These are phyloP conservation scores for Myxozyma vanderwaltii DNA, from an alignment of 805 yeast species.

Conservation along the genomic window DNA sequence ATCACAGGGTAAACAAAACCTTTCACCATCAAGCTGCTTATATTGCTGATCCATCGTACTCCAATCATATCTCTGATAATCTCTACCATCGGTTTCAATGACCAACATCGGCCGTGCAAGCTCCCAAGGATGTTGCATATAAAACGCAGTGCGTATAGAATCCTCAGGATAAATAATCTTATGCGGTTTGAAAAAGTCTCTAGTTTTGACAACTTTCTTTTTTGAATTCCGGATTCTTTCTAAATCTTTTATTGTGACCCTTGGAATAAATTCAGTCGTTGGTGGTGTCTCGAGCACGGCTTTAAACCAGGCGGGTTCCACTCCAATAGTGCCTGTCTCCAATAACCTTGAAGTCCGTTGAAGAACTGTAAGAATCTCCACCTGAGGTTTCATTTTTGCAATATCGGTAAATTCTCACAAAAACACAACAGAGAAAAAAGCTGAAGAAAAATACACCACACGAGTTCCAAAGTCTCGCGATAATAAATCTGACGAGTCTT, in stretches of 20 bases:
- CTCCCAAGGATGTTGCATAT: conserved; percentile 98
- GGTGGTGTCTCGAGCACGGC: conserved; percentile 87
- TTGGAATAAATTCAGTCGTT: conserved; percentile 47
- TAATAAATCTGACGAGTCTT: neutral
- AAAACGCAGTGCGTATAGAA: conserved; percentile 76
- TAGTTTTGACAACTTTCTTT: conserved; percentile 44
- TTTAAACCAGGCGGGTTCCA: conserved; percentile 80
- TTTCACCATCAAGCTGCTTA: conserved; percentile 85
- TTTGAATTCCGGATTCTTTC: conserved; percentile 33
- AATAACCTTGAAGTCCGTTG: conserved; percentile 76
- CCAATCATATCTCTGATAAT: conserved; percentile 67
- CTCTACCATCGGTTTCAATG: conserved; percentile 72
- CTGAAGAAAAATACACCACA: neutral
- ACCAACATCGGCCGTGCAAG: conserved; percentile 83
- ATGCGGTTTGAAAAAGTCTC: conserved; percentile 53
- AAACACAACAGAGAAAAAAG: neutral
- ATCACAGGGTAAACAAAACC: conserved; percentile 13
- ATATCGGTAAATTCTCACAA: neutral
- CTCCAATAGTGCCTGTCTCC: conserved; percentile 56
- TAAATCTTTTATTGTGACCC: conserved; percentile 32
- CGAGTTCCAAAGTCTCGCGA: neutral
- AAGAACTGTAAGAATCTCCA: conserved; percentile 67
- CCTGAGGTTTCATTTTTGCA: conserved; percentile 27
- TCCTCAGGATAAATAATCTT: conserved; percentile 70
- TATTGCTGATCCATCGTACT: conserved; percentile 67